Evolutionary conservation across 2,329 filamentous ascomycete genomes (phyloP), one percentile per base, ranked within the genome.

Genomic region (Trichoderma koningii): DNA sequence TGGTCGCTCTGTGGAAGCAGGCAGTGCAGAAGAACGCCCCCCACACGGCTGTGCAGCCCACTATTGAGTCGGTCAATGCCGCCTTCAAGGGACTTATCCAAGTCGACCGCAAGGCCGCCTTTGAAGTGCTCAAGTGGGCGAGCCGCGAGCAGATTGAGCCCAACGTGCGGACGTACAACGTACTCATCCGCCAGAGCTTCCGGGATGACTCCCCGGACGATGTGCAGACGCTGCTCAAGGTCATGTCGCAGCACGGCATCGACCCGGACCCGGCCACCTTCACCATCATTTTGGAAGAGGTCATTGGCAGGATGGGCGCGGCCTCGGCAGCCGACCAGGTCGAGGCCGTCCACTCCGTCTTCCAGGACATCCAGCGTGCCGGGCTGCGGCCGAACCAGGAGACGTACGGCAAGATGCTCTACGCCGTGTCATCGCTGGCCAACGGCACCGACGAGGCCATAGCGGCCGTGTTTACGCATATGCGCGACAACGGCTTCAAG

Each of bases 361-460:
- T 93, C 61, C 68, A 75, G 3, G 80, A 85, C 21, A 86, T 93
- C 74, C 80, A 86, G 65, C 72, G 75, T 2, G 78, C 81, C 14
- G 86, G 86, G 5, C 75, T 92, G 12, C 75, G 80, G 55, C 79
- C 87, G 44, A 90, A 90, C 74, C 76, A 80, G 64, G 81, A 86
- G 68, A 86, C 85, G 2, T 94, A 91, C 74, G 85, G 82, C 70
- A 88, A 89, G 73, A 85, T 92, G 74, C 85, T 94, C 60, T 83
- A 92, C 75, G 73, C 76, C 14, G 73, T 78, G 12, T 70, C 76
- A 17, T 71, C 71, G 9, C 73, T 77, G 17, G 68, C 73, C 66
- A 75, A 77, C 66, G 74, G 74, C 45, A 76, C 79, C 26, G 78
- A 78, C 48, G 74, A 76, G 2, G 85, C 86, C 63, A 83, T 90